These are phyloP conservation scores for Oxyria digyna DNA, from an alignment of 148 eudicot genomes.

Conservation along the genomic window DNA sequence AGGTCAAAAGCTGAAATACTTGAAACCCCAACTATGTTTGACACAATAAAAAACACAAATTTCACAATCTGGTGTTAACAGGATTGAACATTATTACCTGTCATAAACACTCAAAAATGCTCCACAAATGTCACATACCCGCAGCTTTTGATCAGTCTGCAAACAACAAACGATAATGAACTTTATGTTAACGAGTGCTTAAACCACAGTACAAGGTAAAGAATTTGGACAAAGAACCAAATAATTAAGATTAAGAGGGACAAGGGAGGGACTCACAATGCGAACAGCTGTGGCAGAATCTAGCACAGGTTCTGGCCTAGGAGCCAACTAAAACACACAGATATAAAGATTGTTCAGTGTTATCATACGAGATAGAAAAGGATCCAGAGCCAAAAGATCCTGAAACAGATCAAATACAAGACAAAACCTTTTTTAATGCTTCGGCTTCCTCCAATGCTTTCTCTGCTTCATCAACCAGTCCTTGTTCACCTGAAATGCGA, in stretches of 20 bases:
- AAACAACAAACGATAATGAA: slow-evolving; percentile 2
- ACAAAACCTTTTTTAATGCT: slow-evolving; percentile 74
- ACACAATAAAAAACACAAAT: background rate
- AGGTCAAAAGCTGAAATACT: slow-evolving; percentile 61
- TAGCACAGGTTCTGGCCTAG: slow-evolving; percentile 55
- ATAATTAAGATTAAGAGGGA: background rate
- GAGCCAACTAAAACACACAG: slow-evolving; percentile 48
- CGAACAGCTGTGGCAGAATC: slow-evolving; percentile 95
- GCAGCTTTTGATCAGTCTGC: slow-evolving; percentile 98
- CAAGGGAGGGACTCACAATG: slow-evolving; percentile 44
- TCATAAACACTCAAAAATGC: slow-evolving; percentile 97
- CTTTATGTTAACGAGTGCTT: background rate
- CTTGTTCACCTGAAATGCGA: slow-evolving; percentile 70
- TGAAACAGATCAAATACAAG: background rate
- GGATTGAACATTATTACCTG: slow-evolving; percentile 34
- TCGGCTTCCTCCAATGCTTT: slow-evolving; percentile 97
- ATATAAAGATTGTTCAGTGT: background rate
- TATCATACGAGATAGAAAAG: background rate
- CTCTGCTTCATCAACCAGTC: slow-evolving; percentile 94
- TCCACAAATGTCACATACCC: slow-evolving; percentile 99
- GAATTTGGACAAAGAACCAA: background rate
- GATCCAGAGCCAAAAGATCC: background rate
- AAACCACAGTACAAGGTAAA: background rate
- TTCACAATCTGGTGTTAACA: background rate
- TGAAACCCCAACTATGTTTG: slow-evolving; percentile 10